phyloP scores from a whole-genome alignment of 768 basidiomycete species.

The Cubamyces sp. region DNA sequence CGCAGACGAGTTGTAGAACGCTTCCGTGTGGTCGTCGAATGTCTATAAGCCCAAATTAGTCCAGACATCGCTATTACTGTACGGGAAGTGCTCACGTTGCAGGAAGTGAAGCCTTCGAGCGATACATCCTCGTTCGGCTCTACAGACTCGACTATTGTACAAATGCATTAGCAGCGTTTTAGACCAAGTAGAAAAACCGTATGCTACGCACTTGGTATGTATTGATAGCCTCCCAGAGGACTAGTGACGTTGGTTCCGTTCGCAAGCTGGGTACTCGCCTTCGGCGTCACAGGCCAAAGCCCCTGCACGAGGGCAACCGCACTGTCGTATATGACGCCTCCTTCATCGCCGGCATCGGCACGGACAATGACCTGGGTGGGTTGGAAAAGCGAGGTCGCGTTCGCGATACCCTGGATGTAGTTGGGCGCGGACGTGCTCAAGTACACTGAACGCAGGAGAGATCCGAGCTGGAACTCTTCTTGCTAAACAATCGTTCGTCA shows the following conservation, averaged over 20 bases:
- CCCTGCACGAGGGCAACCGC: conserved; percentile 73
- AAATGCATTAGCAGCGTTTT: not conserved
- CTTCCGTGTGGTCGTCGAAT: conserved; percentile 40
- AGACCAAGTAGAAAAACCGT: no score
- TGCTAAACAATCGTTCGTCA: conserved; percentile 37
- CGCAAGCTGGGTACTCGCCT: conserved; percentile 59
- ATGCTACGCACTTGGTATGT: conserved; percentile 44
- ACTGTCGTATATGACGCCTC: conserved; percentile 66
- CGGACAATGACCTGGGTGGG: conserved; percentile 49
- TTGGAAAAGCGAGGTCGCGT: conserved; percentile 38
- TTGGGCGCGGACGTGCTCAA: conserved; percentile 55
- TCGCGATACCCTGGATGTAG: conserved; percentile 47
- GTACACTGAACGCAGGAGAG: conserved; percentile 55
- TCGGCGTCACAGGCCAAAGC: conserved; percentile 55
- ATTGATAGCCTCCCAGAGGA: conserved; percentile 71
- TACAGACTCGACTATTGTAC: conserved; percentile 58
- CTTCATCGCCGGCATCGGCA: conserved; percentile 74
- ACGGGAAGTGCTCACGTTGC: conserved; percentile 44
- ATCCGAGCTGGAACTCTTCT: conserved; percentile 63
- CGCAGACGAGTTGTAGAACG: conserved; percentile 56
- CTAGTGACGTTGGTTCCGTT: conserved; percentile 62
- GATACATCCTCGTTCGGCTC: conserved; percentile 64
- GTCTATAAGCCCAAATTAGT: conserved; percentile 19
- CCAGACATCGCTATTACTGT: not conserved
- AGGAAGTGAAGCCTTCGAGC: conserved; percentile 68